Base-by-base conservation (phyloP, 2,329 filamentous ascomycete genomes). In the Plectosphaerella plurivora region DNA sequence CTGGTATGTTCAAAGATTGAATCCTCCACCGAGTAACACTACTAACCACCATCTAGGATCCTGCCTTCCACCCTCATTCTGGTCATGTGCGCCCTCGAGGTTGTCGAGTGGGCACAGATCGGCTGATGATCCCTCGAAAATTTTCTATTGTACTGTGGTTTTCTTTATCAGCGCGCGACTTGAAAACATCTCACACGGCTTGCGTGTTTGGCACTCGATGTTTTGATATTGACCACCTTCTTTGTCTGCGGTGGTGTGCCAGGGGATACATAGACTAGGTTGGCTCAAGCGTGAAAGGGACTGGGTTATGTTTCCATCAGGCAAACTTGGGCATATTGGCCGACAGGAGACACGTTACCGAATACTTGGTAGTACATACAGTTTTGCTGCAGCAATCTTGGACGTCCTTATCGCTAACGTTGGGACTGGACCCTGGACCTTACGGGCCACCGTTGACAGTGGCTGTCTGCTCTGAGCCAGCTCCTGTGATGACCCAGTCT, bases 11-110 rank as follows among this genome's bases (percentile, higher is more conserved):
- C 53, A n/a, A 36, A 42, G 49, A 16, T 33, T 18, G 22, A 9
- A 10, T 12, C 11, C 28, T 10, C 28, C 9, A 2, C 7, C 11
- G 28, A 33, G 28, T 33, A 33, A 10, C 28, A 12, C 28, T 50
- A 54, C 66, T 71, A 65, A 71, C 57, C 49, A 15, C 47, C 35
- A 51, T 58, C 0, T 57, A 91, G 87, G 86, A 97, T 99, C 60
- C 79, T 99, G 49, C 94, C 94, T 2, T 96, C 91, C 39, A 99
- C 94, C 2, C 80, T 99, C 42, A 65, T 95, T 36, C 80, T 97
- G 44, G 94, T 99, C 51, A 88, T 97, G 82, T 82, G 89, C 65
- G 94, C 93, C 18, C 77, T 99, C 48, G 91, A 97, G 69, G 91
- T 94, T 2, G 86, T 97, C 5, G 89, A 96, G 65, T 97, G 93